Evolutionary conservation across 1,139 yeast genomes (phyloP), one percentile per base, ranked within the genome.

Genomic region (Saccharomycopsis hybrid): DNA sequence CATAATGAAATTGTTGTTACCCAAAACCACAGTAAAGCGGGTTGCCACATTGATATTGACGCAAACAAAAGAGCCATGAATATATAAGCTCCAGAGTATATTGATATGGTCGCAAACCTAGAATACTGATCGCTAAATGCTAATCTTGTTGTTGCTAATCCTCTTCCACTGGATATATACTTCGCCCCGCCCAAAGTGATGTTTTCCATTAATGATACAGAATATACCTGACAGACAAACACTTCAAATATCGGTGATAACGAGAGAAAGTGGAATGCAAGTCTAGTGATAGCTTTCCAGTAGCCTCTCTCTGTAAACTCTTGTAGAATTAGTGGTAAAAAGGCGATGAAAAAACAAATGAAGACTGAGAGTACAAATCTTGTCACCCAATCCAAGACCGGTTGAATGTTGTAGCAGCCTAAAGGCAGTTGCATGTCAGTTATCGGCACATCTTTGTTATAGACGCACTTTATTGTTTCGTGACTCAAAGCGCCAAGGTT

Each of bases 131-230:
- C 75, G 48, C 82, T 74, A 66, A 81, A 82, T 58, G 85, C 85
- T 60, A 78, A 77, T 69, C 88, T 76, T n/a, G 85, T 78, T 48
- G 86, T 81, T 37, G 87, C 86, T 63, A 81, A 80, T 57, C 87
- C 86, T 72, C 88, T 76, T 59, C 87, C 86, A 43, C 87, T 82
- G 42, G 86, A 79, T 62, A 81, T 80, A 70, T 82, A 82, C 67
- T 86, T 77, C 47, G 88, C 88, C 69, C 87, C 88, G 68, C 88
- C 88, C 62, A 81, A 82, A 48, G 82, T 73, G 63, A 82, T 71
- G 69, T 82, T 86, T 56, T 81, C 78, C 57, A 74, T 69, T 60
- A 82, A 71, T 1, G 87, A 77, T 49, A 82, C 76, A 31, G 87
- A 77, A 62, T 81, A 82, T 54, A 82, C 78, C 67, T 81, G 86